Evolutionary conservation across 2,329 filamentous ascomycete genomes (phyloP).

Genomic region (Tolypocladium endophyticum): DNA sequence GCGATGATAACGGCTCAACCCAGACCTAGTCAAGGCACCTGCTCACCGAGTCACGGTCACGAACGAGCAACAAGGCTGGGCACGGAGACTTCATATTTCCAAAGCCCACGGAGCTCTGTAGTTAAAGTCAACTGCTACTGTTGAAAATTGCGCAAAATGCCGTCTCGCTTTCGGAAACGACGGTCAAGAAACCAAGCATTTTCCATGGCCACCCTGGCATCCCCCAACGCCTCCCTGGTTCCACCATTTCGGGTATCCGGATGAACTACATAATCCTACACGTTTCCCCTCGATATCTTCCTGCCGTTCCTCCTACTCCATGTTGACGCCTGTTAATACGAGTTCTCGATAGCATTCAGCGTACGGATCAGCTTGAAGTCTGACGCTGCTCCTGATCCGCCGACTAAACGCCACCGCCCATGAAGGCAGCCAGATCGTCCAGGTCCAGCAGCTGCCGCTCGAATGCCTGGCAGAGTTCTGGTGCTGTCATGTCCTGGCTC

Average conservation of each 20-base stretch:
- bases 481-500: constrained; percentile 45
- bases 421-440: constrained; percentile 51
- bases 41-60: not conserved
- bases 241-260: constrained; percentile 3
- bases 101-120: not conserved
- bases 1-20: not conserved
- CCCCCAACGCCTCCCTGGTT: constrained; percentile 1
- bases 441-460: constrained; percentile 50
- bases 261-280: constrained; percentile 4
- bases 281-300: not conserved
- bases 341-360: not conserved
- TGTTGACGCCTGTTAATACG: not conserved
- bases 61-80: not conserved
- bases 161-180: not conserved
- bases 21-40: not conserved
- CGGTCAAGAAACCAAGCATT: not conserved
- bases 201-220: not conserved
- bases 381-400: not conserved
- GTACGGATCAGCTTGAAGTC: not conserved
- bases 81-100: not conserved
- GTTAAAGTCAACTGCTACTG: not conserved
- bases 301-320: not conserved
- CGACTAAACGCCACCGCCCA: constrained; percentile 46
- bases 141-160: not conserved
- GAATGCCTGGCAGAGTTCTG: constrained; percentile 47